A percentile compares a stretch with the other conserved stretches of the same genome.
phyloP scores from a whole-genome alignment of 176 grass and related monocot genomes.

The Aegilops tauschii region DNA sequence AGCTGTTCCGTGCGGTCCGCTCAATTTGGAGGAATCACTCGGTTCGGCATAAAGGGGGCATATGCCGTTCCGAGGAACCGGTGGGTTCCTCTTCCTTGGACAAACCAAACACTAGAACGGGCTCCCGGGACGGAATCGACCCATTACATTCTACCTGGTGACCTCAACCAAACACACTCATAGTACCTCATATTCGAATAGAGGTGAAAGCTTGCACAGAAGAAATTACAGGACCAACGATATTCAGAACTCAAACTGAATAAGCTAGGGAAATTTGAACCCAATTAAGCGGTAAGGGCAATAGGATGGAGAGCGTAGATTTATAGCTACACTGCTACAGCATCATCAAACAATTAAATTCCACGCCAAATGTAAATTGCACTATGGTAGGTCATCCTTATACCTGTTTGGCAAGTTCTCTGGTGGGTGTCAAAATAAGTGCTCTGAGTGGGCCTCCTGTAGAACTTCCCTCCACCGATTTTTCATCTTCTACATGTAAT shows the following conservation, averaged over 20 bases:
- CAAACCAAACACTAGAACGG: no score
- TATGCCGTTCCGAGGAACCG: no score
- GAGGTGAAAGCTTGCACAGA: background rate
- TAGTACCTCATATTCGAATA: background rate
- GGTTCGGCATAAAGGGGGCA: no score
- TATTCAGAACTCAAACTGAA: background rate
- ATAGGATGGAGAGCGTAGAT: background rate
- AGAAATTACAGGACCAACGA: constrained; percentile 11
- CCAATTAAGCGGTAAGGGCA: background rate
- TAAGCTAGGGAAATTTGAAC: background rate
- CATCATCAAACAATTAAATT: background rate
- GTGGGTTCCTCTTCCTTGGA: no score
- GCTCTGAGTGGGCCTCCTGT: constrained; percentile 61
- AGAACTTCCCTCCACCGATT: constrained; percentile 21
- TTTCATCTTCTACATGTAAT: constrained; percentile 28
- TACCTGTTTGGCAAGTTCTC: constrained; percentile 93
- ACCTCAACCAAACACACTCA: background rate
- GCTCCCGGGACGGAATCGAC: no score
- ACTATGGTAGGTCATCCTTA: background rate
- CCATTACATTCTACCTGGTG: no score
- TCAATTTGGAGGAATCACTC: no score
- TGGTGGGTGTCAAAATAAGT: constrained; percentile 88
- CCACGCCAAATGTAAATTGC: background rate
- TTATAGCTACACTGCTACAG: background rate
- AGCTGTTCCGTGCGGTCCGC: no score